Base-by-base conservation (phyloP, 1,284 basidiomycete species). In the Meripilus lineatus region DNA sequence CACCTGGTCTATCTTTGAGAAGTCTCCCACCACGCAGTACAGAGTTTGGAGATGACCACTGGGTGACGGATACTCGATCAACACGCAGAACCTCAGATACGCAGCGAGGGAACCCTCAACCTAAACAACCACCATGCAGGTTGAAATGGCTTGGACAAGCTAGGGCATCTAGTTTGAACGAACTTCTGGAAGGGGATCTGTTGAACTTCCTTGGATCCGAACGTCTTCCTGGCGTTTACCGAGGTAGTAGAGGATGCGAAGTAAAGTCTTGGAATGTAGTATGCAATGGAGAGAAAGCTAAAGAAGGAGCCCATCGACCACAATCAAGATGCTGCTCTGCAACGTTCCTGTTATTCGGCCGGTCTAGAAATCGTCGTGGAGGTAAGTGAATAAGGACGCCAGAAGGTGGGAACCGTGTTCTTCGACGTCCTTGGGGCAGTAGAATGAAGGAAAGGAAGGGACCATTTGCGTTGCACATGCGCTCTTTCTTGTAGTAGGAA, bases 41-140 rank as follows among this genome's bases (percentile, higher is more conserved):
- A 78, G 58, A 4, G 84, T 89, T 55, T 89, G 84, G 28, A 85
- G 53, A 58, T 88, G 84, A 14, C 84, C 86, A 56, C 83, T 86
- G 24, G 5, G 40, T 53, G 23, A 28, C 7, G n/a, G n/a, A n/a
- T n/a, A n/a, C n/a, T n/a, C 17, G 7, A 10, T 28, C 14, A 30
- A 30, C 24, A 21, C 26, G 8, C 14, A 8, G 21, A 25, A 26
- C 24, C 14, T 8, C 21, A 30, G 38, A 6, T 26, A 15, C n/a
- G n/a, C n/a, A n/a, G n/a, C n/a, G n/a, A n/a, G 21, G 17, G 26
- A 15, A 15, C 22, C 26, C 41, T 41, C n/a, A 44, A 61, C 72
- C 51, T 47, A 85, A 84, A 70, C 34, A 89, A 66, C 83, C 82
- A 88, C 84, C 82, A 85, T 2, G 75, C 60, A 4, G 85, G 80